Evolutionary conservation across 805 yeast genomes (phyloP), one percentile per base, ranked within the genome.

Genomic region (Zygotorulaspora florentina): DNA sequence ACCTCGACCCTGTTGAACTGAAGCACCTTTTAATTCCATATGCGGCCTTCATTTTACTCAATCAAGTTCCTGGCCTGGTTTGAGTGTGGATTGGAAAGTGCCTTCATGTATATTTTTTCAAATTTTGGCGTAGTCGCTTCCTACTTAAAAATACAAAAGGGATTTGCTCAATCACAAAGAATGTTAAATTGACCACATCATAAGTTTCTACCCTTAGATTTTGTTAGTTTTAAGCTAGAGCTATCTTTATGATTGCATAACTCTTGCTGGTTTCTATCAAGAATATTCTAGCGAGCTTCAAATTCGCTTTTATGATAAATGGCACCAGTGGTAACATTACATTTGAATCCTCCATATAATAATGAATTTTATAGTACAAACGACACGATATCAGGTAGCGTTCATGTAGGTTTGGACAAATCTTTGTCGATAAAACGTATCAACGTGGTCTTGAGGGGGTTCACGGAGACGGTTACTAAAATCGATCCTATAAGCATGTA

Each of bases 391-490:
- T 60, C 58, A 31, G 70, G 64, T 7, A 46, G 45, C n/a, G 60
- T 55, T 5, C 57, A 47, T 10, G 48, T 63, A 3, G 51, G 52
- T 13, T 51, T 55, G 15, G 52, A 46, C 10, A 65, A 55, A 35
- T 54, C 64, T 1, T 39, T 57, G n/a, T 47, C 64, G 20, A 54
- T 69, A 9, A 52, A 55, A 38, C 43, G 54, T 34, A 61, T 68
- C 53, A 85, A 70, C 58, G 76, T 76, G 62, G 90, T 95, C 63
- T 73, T 80, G 23, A 58, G 56, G 40, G 66, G 64, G 4, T 57
- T 56, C 30, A 46, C 59, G 12, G 62, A 62, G 42, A 61, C 67
- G 0, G 39, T 55, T 15, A 59, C 64, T 1, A 58, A 55, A 33
- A 43, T 56, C 26, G 64, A 58, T 41, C 46, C 55, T 11, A 52